Evolutionary conservation across 1,284 basidiomycete genomes (phyloP).

Genomic region (Melampsora larici-populina): DNA sequence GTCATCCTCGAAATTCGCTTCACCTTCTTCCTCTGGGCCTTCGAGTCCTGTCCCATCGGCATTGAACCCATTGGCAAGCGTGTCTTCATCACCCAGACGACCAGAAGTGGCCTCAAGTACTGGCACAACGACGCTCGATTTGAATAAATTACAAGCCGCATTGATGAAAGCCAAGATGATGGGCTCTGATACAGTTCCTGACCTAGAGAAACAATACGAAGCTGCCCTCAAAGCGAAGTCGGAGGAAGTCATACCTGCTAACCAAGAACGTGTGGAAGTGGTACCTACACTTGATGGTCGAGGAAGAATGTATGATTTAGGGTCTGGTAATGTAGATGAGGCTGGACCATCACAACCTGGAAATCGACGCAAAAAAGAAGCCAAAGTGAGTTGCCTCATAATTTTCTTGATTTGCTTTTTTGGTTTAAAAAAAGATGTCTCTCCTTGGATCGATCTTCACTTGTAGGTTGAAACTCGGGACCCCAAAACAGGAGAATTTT

Average conservation of each 20-base stretch:
- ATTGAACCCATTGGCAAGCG: conserved; percentile 64
- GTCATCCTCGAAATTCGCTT: conserved; percentile 2
- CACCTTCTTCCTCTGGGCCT: conserved; percentile 44
- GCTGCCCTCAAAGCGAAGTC: conserved; percentile 48
- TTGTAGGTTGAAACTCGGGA: conserved; percentile 77
- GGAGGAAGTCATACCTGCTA: conserved; percentile 45
- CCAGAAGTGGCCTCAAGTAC: conserved; percentile 43
- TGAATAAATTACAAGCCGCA: conserved; percentile 90
- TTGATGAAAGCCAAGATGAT: conserved; percentile 86
- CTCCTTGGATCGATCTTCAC: no score
- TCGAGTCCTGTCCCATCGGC: conserved; percentile 80
- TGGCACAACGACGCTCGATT: conserved; percentile 51
- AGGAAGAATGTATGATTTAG: conserved; percentile 87
- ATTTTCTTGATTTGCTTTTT: not conserved
- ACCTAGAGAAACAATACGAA: conserved; percentile 80
- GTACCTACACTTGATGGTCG: conserved; percentile 83
- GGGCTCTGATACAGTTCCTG: conserved; percentile 66
- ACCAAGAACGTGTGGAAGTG: conserved; percentile 65
- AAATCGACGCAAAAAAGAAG: conserved; percentile 68
- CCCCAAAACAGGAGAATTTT: conserved; percentile 75
- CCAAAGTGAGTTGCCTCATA: conserved; percentile 62
- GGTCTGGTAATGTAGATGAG: conserved; percentile 63
- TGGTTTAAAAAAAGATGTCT: not conserved
- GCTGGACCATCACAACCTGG: conserved; percentile 58
- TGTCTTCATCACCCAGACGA: conserved; percentile 25